Base-by-base conservation (phyloP, 2,329 filamentous ascomycete species). In the Diaporthe australafricana region DNA sequence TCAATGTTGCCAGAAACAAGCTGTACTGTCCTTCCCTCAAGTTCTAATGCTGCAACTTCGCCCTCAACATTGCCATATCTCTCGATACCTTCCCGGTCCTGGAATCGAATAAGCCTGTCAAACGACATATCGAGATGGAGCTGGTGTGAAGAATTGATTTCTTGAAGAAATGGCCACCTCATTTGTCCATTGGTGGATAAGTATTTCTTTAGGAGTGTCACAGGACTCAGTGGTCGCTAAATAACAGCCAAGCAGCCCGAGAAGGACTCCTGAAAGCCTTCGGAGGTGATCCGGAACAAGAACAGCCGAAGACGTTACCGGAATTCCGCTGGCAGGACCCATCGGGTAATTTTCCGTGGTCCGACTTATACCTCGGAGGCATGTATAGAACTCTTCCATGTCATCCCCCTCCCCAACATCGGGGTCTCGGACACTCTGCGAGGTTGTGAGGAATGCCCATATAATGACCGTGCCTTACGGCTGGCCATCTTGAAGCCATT, bases 261-360 rank as follows among this genome's bases (percentile, higher is more conserved):
- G 9, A 22, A 11, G 22, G 11, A 52, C 12, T 27, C 1, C 5
- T 52, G 12, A 30, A 5, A 48, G 14, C n/a, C 20, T 22, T 14
- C 8, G 8, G 7, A 48, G 11, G 16, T 45, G 20, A 48, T 48
- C n/a, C 20, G 20, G 16, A 20, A 45, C 3, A 20, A 48, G 0
- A 4, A 27, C 22, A 25, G 22, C 2, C 47, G n/a, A 16, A 6
- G 16, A 14, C 9, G 1, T 8, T 53, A 53, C 20, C 16, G 32
- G 0, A 32, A 4, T 0, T 5, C 14, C 50, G n/a, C 16, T n/a
- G 0, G 3, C 20, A 32, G 16, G 20, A 12, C 11, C 27, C 2
- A 53, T 53, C 50, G 50, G 52, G 30, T 5, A 22, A 35, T 55
- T 32, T 35, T 17, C 52, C 52, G 52, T 32, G 17, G 17, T 5